Evolutionary conservation across 2,329 filamentous ascomycete species (phyloP).

Genomic region (Aspergillus uvarum): DNA sequence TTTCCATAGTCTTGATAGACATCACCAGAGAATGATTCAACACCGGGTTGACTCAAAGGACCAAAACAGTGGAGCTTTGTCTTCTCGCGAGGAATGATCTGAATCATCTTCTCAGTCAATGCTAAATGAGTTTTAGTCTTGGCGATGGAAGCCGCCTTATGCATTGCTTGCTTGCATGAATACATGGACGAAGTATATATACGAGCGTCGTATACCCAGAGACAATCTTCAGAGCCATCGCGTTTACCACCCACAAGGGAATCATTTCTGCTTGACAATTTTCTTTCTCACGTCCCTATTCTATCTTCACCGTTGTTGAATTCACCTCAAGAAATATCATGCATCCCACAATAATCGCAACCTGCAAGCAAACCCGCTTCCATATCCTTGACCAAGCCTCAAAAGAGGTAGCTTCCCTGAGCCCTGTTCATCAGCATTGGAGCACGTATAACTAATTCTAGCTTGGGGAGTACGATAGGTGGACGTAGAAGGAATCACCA

Average conservation of each 20-base stretch:
- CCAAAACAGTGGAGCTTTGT: too few relatives aligned
- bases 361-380: conserved; percentile 67
- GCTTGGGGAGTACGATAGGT: conserved; percentile 48
- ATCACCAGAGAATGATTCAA: too few relatives aligned
- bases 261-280: background rate
- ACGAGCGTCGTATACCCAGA: background rate
- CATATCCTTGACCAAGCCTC: conserved; percentile 57
- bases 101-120: too few relatives aligned
- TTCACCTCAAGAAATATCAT: conserved; percentile 2
- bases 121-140: too few relatives aligned
- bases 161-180: background rate
- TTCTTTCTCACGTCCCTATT: background rate
- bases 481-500: conserved; percentile 70
- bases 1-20: too few relatives aligned
- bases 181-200: background rate
- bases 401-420: conserved; percentile 47
- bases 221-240: background rate
- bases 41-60: too few relatives aligned
- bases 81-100: too few relatives aligned
- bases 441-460: background rate
- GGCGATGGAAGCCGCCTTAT: background rate
- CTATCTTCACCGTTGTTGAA: background rate
- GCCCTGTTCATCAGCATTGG: background rate
- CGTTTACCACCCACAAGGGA: background rate
- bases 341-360: conserved; percentile 53